Percentiles rank a stretch among this genome's conserved stretches.
These are phyloP conservation scores for Fusarium agapanthi DNA, from an alignment of 2,329 filamentous ascomycete genomes.

Conservation along the genomic window DNA sequence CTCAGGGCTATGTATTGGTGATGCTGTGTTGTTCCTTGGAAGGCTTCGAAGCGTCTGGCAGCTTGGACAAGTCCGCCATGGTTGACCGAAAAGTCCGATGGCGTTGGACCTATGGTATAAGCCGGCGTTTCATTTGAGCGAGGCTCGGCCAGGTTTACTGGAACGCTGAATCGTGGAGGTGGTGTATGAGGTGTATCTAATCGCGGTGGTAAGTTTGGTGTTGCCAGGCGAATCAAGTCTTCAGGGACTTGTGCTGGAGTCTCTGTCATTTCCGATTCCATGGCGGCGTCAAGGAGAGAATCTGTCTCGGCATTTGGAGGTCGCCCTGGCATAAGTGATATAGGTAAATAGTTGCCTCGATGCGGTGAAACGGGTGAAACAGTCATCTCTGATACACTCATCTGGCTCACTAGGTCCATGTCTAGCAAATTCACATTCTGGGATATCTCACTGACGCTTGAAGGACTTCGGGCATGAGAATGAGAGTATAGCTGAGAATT, in stretches of 20 bases:
- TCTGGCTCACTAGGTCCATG: slow-evolving; percentile 24
- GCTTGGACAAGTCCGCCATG: slow-evolving; percentile 39
- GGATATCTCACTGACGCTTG: slow-evolving; percentile 33
- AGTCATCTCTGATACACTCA: slow-evolving; percentile 32
- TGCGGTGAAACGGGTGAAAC: slow-evolving; percentile 28
- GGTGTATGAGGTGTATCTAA: slow-evolving; percentile 39
- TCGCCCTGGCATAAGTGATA: slow-evolving; percentile 6
- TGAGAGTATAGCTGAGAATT: neutral
- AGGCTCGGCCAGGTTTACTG: slow-evolving; percentile 12
- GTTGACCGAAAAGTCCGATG: slow-evolving; percentile 22
- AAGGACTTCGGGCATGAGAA: slow-evolving; percentile 31
- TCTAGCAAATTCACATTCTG: slow-evolving; percentile 30
- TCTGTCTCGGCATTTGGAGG: slow-evolving; percentile 21
- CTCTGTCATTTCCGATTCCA: slow-evolving; percentile 22
- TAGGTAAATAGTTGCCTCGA: slow-evolving; percentile 10
- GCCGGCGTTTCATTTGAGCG: neutral
- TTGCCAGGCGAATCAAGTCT: slow-evolving; percentile 39
- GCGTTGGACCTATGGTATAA: neutral
- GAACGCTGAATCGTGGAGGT: slow-evolving; percentile 12
- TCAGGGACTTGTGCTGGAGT: slow-evolving; percentile 9
- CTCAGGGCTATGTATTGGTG: slow-evolving; percentile 37
- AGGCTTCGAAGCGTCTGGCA: slow-evolving; percentile 37
- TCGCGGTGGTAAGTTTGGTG: slow-evolving; percentile 37
- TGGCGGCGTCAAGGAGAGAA: slow-evolving; percentile 28
- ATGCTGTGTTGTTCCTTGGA: slow-evolving; percentile 29